phyloP scores from a whole-genome alignment of 2,329 filamentous ascomycete species.

The Orbilia brochopaga region DNA sequence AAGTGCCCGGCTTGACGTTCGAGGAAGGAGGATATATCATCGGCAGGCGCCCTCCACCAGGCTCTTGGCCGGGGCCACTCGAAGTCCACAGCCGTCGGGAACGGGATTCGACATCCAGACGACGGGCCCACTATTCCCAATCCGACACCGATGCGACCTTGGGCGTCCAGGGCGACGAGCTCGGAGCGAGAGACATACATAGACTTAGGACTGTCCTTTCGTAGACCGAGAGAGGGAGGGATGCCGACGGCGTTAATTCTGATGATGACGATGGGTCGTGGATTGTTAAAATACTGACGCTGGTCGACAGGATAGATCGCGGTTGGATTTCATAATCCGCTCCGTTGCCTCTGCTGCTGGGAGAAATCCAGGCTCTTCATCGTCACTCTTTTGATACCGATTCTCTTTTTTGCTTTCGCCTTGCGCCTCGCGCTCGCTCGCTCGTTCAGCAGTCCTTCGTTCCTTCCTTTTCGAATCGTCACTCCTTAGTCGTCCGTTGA shows the following conservation, averaged over 20 bases:
- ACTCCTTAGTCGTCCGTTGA: constrained; percentile 6
- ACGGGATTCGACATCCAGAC: not conserved
- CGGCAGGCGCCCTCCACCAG: not conserved
- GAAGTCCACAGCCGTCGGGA: not conserved
- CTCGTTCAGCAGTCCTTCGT: constrained; percentile 3
- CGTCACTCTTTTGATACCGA: constrained; percentile 39
- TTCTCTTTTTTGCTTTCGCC: constrained; percentile 12
- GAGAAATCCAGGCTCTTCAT: constrained; percentile 10
- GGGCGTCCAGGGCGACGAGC: not conserved
- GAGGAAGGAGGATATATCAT: not conserved
- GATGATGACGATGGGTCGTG: constrained; percentile 4
- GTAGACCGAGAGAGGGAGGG: not conserved
- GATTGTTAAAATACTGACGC: constrained; percentile 9
- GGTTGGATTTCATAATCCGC: constrained; percentile 28
- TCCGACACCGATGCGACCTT: not conserved
- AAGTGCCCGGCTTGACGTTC: not conserved
- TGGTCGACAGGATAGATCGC: constrained; percentile 37
- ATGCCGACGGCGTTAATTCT: not conserved
- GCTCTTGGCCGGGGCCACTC: not conserved
- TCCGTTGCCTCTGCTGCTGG: constrained; percentile 3
- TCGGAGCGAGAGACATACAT: not conserved
- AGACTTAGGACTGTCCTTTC: no score
- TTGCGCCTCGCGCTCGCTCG: no score
- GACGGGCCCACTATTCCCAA: not conserved
- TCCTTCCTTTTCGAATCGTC: constrained; percentile 27